A percentile compares a stretch with the other conserved stretches of the same genome.
phyloP scores from a whole-genome alignment of 805 yeast species.

The Ogataea nakhonphanomensis region DNA sequence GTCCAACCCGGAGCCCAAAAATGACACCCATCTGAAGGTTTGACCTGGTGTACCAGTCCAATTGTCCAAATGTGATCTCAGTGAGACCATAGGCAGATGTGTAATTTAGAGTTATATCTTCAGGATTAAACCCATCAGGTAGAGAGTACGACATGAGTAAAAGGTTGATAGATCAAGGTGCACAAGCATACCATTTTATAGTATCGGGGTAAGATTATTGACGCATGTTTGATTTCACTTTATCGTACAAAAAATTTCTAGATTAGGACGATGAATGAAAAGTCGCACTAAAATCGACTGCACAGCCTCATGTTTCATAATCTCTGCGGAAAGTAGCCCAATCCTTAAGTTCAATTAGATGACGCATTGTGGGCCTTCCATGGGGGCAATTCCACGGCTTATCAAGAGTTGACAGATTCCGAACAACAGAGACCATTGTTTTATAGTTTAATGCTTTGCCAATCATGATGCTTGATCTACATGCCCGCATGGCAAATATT shows the following conservation, averaged over 20 bases:
- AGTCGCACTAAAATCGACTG: background rate
- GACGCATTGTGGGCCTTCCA: conserved; percentile 96
- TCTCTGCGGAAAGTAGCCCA: conserved; percentile 46
- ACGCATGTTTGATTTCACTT: conserved; percentile 3
- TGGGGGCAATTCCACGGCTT: conserved; percentile 98
- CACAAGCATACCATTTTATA: conserved; percentile 2
- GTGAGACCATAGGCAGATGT: conserved; percentile 42
- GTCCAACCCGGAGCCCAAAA: conserved; percentile 58
- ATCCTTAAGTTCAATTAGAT: conserved; percentile 59
- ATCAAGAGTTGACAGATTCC: conserved; percentile 64
- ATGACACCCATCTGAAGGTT: conserved; percentile 41
- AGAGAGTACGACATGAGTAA: conserved; percentile 9
- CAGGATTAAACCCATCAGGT: conserved; percentile 22
- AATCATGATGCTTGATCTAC: conserved; percentile 91
- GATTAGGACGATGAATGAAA: conserved; percentile 28
- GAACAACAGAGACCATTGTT: conserved; percentile 68
- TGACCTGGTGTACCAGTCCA: conserved; percentile 37
- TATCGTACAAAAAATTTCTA: conserved; percentile 26
- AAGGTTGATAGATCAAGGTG: background rate
- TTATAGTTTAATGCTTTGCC: conserved; percentile 62
- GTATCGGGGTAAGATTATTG: background rate
- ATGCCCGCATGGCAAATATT: conserved; percentile 93
- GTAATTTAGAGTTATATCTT: conserved; percentile 33
- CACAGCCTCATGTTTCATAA: conserved; percentile 25
- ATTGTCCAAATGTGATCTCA: conserved; percentile 37